These are phyloP conservation scores for Cutaneotrichosporon cavernicola DNA, from an alignment of 1,284 basidiomycete species.

Conservation along the genomic window DNA sequence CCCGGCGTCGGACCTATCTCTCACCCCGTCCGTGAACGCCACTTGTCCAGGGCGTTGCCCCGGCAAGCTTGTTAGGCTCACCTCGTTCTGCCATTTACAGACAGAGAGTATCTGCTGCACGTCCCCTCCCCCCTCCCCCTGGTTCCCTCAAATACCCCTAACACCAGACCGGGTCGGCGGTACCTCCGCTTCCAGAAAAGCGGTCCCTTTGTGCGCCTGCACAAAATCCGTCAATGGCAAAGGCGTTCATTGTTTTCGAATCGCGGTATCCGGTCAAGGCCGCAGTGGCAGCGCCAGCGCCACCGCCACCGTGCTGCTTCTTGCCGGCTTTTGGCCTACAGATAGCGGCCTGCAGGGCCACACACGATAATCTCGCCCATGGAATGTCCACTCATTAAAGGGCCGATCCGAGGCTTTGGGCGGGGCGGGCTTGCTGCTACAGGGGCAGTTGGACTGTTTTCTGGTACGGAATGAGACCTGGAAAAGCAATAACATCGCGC, in stretches of 20 bases:
- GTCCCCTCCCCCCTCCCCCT: no score
- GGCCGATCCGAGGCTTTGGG: not conserved
- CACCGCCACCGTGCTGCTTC: not conserved
- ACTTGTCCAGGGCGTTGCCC: not conserved
- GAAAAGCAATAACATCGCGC: not conserved
- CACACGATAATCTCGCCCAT: not conserved
- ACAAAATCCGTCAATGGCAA: not conserved
- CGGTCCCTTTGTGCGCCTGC: not conserved
- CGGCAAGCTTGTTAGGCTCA: not conserved
- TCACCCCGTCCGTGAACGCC: not conserved
- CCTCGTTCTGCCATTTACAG: no score
- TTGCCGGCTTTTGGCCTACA: not conserved
- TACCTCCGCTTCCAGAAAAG: not conserved
- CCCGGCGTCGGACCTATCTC: not conserved
- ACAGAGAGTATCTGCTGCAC: no score
- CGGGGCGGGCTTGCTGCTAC: not conserved
- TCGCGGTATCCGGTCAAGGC: not conserved
- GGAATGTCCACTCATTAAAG: not conserved
- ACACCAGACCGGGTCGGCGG: not conserved
- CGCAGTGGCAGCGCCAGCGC: not conserved
- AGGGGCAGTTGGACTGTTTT: not conserved
- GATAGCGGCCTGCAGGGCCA: not conserved
- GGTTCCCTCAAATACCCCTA: not conserved
- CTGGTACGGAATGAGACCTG: not conserved
- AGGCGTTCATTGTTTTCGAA: not conserved